A percentile compares a stretch with the other conserved stretches of the same genome.
These are phyloP conservation scores for Schizochytrium sp. DNA, from an alignment of 108 stramenopile genomes.

Conservation along the genomic window DNA sequence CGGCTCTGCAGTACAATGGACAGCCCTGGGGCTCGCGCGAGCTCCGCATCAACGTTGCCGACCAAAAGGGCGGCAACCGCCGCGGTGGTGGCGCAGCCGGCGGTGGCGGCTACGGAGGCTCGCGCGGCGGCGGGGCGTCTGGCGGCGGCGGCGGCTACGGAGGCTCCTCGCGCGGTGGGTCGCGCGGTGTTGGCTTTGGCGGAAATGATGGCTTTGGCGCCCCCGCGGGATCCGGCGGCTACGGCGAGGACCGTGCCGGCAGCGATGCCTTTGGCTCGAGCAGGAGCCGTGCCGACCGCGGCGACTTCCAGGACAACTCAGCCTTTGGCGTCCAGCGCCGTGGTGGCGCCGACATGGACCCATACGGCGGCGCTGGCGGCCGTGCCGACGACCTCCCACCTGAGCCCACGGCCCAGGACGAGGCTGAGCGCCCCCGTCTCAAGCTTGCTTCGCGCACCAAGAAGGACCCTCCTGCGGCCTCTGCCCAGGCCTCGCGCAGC, in stretches of 20 bases:
- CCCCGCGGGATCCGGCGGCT: not conserved
- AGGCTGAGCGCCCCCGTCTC: not conserved
- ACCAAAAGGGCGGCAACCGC: not conserved
- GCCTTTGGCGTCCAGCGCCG: not conserved
- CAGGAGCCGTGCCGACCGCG: not conserved
- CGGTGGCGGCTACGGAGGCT: not conserved
- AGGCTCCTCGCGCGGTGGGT: not conserved
- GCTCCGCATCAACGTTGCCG: slow-evolving; percentile 1
- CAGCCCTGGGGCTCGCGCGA: not conserved
- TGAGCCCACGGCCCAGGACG: slow-evolving; percentile 7
- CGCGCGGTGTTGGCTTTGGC: not conserved
- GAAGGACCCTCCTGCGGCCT: not conserved
- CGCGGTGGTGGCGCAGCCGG: not conserved
- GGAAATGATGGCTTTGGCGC: not conserved
- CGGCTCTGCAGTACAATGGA: not conserved
- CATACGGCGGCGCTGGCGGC: not conserved
- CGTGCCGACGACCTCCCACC: not conserved
- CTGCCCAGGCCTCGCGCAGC: not conserved
- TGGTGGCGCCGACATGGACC: not conserved
- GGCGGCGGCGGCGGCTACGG: not conserved
- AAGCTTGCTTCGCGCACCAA: not conserved
- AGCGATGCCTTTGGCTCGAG: not conserved
- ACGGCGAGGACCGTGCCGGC: not conserved
- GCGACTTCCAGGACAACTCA: not conserved
- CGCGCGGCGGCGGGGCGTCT: not conserved